Evolutionary conservation across 1,284 basidiomycete species (phyloP).

Genomic region (Amylostereum areolatum): DNA sequence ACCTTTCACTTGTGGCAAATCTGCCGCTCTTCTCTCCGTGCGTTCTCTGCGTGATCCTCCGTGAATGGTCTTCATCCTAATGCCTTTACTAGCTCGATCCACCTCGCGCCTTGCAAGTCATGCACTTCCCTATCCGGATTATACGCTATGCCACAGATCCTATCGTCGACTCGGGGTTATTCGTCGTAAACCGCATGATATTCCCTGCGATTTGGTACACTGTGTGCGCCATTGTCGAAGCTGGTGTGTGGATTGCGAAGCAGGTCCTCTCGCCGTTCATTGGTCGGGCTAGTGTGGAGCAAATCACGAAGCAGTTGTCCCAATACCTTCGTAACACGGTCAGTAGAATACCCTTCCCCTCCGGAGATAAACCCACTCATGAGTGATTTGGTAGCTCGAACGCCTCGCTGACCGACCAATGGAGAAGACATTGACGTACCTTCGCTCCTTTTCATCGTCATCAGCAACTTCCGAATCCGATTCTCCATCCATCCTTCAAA

Average conservation of each 20-base stretch:
- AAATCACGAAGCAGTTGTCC: slow-evolving; percentile 1
- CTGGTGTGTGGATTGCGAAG: not conserved
- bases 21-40: slow-evolving; percentile 70
- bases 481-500: too few relatives aligned
- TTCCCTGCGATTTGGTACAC: slow-evolving; percentile 36
- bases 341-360: too few relatives aligned
- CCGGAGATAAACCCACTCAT: too few relatives aligned
- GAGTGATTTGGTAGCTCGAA: too few relatives aligned
- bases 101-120: slow-evolving; percentile 58
- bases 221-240: not conserved
- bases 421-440: too few relatives aligned
- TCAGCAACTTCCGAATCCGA: too few relatives aligned
- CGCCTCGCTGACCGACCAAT: too few relatives aligned
- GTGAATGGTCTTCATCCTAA: slow-evolving; percentile 76
- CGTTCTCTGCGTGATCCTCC: slow-evolving; percentile 23
- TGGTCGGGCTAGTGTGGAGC: not conserved
- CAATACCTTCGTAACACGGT: slow-evolving; percentile 11
- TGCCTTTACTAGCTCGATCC: slow-evolving; percentile 58
- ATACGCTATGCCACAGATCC: slow-evolving; percentile 85
- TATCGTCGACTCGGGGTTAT: slow-evolving; percentile 66
- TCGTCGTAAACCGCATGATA: slow-evolving; percentile 44
- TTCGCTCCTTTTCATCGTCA: too few relatives aligned
- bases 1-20: slow-evolving; percentile 81
- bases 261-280: slow-evolving; percentile 1
- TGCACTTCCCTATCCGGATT: slow-evolving; percentile 72